Conservation (phyloP, 148 eudicot species). For the Beta vulgaris region DNA sequence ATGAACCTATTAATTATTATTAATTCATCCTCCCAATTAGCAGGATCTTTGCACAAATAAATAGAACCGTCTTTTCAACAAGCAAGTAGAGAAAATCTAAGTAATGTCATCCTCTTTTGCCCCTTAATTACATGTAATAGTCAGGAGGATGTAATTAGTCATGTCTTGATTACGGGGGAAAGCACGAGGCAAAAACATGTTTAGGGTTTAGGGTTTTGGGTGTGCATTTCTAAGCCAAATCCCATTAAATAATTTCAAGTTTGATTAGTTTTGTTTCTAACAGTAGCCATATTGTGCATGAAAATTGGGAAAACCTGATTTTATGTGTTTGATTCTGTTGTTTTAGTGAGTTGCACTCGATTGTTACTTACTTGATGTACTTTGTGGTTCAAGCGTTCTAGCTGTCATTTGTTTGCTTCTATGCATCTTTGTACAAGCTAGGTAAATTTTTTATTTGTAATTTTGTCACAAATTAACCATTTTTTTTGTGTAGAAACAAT, state of each 20-base stretch:
- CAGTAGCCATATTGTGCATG: not conserved
- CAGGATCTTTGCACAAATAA: too few species aligned
- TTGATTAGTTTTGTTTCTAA: not conserved
- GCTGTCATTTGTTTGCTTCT: constrained; percentile 20
- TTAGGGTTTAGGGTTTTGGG: constrained; percentile 13
- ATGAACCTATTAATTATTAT: too few species aligned
- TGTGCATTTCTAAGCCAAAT: not conserved
- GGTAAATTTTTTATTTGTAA: too few species aligned
- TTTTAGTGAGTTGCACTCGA: constrained; percentile 1
- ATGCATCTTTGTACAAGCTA: too few species aligned
- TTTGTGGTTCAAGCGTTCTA: constrained; percentile 1
- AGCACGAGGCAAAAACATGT: constrained; percentile 29
- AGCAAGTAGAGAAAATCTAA: constrained; percentile 18
- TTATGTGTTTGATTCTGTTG: constrained; percentile 6
- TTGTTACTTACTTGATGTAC: not conserved
- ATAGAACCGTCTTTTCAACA: not conserved
- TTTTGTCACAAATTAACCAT: too few species aligned
- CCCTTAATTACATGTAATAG: not conserved
- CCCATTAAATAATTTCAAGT: not conserved
- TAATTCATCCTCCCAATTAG: too few species aligned
- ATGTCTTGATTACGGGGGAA: constrained; percentile 2
- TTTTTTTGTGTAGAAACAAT: too few species aligned
- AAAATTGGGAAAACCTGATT: constrained; percentile 5
- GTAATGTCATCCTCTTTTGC: constrained; percentile 33
- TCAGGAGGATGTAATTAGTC: constrained; percentile 1